Evolutionary conservation across 768 basidiomycete species (phyloP), one percentile per base, ranked within the genome.

Genomic region (Mycena rosella): DNA sequence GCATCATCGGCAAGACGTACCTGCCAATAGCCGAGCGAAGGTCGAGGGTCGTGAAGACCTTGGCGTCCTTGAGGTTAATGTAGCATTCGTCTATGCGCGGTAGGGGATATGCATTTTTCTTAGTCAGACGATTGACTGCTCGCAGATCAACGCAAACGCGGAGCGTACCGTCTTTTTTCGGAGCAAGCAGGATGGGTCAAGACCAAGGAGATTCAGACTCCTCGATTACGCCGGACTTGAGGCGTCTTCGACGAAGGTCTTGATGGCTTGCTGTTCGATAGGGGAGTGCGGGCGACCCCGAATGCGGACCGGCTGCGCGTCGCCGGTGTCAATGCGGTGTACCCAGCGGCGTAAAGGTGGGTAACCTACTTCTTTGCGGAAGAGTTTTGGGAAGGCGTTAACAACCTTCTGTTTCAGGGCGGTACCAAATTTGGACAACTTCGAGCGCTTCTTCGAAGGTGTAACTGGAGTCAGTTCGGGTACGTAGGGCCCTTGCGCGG

Each of bases 101-200:
- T 22, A 78, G 47, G 0, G 74, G 75, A 44, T 76, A 79, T 1
- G 69, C 59, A 63, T 79, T 73, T 59, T 76, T 79, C 24, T 70
- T 69, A 3, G 75, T 78, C 14, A 74, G 67, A 6, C 58, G 55
- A 49, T 79, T 78, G 20, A 72, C 29, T 13, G 59, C 59, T 26
- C 36, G 38, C 14, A 44, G 62, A 34, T 72, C 61, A 9, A 67
- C 51, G 29, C 71, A 72, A 8, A 70, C 30, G 18, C 56, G 52
- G 6, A 72, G 76, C 15, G 58, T 62, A 26, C 72, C 68, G 48
- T 73, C 68, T 60, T 75, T 73, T 51, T 76, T 34, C 13, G 67
- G 56, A 3, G 65, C 56, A 40, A 72, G 70, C 0, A 72, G 45
- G 27, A 72, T 49, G 14, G 62, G 69, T 1, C 45, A 65, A 20